Evolutionary conservation across 2,329 filamentous ascomycete genomes (phyloP), one percentile per base, ranked within the genome.

Genomic region (Penicillium sp.): DNA sequence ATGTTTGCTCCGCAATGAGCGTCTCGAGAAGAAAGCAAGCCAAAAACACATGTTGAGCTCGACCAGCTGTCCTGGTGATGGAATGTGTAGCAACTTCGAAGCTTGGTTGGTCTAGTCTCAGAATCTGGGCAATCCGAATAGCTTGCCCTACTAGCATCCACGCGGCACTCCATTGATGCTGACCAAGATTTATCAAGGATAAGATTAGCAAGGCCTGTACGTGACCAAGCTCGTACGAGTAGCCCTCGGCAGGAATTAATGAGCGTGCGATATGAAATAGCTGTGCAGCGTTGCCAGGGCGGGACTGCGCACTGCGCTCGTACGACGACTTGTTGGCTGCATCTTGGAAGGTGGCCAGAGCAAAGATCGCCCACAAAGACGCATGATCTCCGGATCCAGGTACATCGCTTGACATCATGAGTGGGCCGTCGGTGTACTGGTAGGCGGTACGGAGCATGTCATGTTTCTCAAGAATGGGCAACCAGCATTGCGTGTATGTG

Each of bases 401-500:
- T 63, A 47, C 68, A 59, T 51, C 46, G 25, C 55, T 40, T 3
- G 61, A 55, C 25, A 60, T 43, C 13, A 50, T 53, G 9, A 56
- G 56, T 32, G 64, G 59, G 18, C 59, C 56, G 51, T 66, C 61
- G 11, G 58, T 56, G 27, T 66, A 63, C 32, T 61, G 63, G 34
- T 64, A 67, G 11, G 64, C 65, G 29, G 79, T 81, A 26, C 76
- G 76, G 28, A 84, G 70, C 4, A 87, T 70, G 37, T 78, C 76
- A 42, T 84, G 78, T 52, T 83, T 85, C 53, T 88, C 83, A 9
- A 85, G 73, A 26, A 90, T 82, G 0, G 86, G 86, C 26, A 90
- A 75, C 86, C 86, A 90, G 45, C 79, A 82, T 62, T 90, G 84
- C 0, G 83, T 87, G 57, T 87, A 88, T 1, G 84, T 80, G 50